Evolutionary conservation across 208 protist species (phyloP).

Genomic region (Acanthamoeba lenticulata): DNA sequence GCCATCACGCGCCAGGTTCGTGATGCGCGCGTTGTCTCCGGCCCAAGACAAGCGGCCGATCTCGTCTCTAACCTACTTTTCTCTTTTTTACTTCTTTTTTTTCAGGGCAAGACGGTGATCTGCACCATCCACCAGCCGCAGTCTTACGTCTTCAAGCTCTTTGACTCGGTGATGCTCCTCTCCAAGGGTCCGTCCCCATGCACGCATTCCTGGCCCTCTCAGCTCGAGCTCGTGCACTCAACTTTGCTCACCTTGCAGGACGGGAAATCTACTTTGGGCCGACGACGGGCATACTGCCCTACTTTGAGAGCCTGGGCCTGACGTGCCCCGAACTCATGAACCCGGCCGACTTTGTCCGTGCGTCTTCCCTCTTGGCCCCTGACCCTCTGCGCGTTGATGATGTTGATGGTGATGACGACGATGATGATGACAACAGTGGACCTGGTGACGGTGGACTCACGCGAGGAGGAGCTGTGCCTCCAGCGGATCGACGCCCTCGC

Average conservation of each 20-base stretch:
- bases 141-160: slow-evolving; percentile 81
- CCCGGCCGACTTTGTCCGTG: slow-evolving; percentile 31
- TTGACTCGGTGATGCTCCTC: slow-evolving; percentile 85
- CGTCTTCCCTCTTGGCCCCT: not conserved
- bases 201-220: too few relatives aligned
- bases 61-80: too few relatives aligned
- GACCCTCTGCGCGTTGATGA: too few relatives aligned
- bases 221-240: not conserved
- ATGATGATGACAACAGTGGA: not conserved
- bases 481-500: slow-evolving; percentile 15
- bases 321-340: slow-evolving; percentile 1
- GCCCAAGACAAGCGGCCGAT: not conserved
- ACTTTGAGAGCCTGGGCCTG: slow-evolving; percentile 32
- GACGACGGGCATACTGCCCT: not conserved
- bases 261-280: slow-evolving; percentile 23
- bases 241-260: not conserved
- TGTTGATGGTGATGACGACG: too few relatives aligned
- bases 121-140: slow-evolving; percentile 62
- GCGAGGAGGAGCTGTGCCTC: slow-evolving; percentile 1
- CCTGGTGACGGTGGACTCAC: slow-evolving; percentile 28
- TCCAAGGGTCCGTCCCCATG: slow-evolving; percentile 6
- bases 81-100: too few relatives aligned
- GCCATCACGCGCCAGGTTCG: slow-evolving; percentile 82
- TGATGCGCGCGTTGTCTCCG: not conserved
- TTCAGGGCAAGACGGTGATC: slow-evolving; percentile 31